Percentiles rank a stretch among this genome's conserved stretches.
Evolutionary conservation across 148 eudicot species (phyloP).

Genomic region (Camellia granthamiana): DNA sequence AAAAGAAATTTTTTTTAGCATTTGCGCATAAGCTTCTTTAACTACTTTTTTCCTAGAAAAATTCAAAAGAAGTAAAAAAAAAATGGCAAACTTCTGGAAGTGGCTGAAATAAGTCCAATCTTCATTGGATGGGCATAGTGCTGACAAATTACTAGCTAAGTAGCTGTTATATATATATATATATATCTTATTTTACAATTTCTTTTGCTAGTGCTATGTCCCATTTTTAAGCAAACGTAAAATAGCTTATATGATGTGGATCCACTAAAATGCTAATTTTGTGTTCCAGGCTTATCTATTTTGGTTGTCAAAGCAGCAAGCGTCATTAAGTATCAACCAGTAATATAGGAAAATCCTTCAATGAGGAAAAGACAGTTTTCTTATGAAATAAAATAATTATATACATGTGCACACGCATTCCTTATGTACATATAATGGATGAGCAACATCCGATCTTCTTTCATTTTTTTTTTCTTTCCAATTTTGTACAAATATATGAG

Average conservation of each 20-base stretch:
- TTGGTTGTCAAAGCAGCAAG: neutral
- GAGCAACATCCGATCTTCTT: neutral
- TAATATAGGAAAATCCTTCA: neutral
- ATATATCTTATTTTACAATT: neutral
- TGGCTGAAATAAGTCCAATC: neutral
- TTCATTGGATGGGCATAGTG: neutral
- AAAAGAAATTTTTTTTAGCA: too few species aligned
- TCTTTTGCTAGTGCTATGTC: neutral
- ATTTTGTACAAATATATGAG: neutral
- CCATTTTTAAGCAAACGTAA: neutral
- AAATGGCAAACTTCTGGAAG: neutral
- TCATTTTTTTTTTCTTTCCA: neutral
- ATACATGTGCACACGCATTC: neutral
- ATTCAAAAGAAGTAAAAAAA: neutral
- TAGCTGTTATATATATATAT: neutral
- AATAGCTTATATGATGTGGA: neutral
- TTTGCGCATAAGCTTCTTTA: too few species aligned
- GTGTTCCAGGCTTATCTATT: neutral
- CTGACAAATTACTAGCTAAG: neutral
- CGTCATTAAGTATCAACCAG: neutral
- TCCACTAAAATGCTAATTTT: neutral
- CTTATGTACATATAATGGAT: neutral
- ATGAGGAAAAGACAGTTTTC: neutral
- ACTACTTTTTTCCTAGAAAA: too few species aligned
- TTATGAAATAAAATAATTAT: neutral